Evolutionary conservation across 805 yeast genomes (phyloP).

Genomic region (Torulaspora maleeae): DNA sequence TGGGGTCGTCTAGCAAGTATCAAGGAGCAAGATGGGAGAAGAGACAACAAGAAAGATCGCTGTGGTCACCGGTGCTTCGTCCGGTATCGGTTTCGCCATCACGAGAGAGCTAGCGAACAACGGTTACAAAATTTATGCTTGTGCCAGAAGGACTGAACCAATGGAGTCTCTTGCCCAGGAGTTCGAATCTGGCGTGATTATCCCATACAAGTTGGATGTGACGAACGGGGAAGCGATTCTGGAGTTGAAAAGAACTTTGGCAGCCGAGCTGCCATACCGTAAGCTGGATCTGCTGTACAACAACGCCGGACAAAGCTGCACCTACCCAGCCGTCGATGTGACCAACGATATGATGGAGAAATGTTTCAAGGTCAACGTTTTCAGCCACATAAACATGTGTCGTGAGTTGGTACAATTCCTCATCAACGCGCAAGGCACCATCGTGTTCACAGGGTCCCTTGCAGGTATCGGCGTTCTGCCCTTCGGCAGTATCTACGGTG

Average conservation of each 20-base stretch:
- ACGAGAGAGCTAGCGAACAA: constrained; percentile 45
- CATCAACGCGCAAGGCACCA: constrained; percentile 61
- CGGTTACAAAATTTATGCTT: constrained; percentile 63
- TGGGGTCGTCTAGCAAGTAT: not conserved
- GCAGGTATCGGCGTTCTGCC: constrained; percentile 68
- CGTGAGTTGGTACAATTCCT: constrained; percentile 53
- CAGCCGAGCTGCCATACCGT: constrained; percentile 40
- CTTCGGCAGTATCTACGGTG: constrained; percentile 58
- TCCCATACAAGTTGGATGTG: constrained; percentile 54
- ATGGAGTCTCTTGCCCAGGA: constrained; percentile 46
- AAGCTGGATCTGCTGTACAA: constrained; percentile 59
- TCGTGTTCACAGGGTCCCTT: constrained; percentile 71
- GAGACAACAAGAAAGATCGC: constrained; percentile 37
- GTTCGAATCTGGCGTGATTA: constrained; percentile 36
- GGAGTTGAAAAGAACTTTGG: constrained; percentile 42
- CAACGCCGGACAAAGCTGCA: constrained; percentile 75
- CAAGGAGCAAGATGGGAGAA: constrained; percentile 1
- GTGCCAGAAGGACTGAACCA: constrained; percentile 62
- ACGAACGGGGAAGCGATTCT: constrained; percentile 45
- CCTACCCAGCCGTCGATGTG: constrained; percentile 66
- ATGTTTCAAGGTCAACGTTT: constrained; percentile 62
- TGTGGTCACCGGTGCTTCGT: constrained; percentile 55
- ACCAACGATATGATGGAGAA: constrained; percentile 47
- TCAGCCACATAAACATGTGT: constrained; percentile 61
- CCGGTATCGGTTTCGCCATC: constrained; percentile 52